Percentiles rank a stretch among this genome's conserved stretches.
Conservation (phyloP, 148 eudicot species). For the Gaultheria prostrata region DNA sequence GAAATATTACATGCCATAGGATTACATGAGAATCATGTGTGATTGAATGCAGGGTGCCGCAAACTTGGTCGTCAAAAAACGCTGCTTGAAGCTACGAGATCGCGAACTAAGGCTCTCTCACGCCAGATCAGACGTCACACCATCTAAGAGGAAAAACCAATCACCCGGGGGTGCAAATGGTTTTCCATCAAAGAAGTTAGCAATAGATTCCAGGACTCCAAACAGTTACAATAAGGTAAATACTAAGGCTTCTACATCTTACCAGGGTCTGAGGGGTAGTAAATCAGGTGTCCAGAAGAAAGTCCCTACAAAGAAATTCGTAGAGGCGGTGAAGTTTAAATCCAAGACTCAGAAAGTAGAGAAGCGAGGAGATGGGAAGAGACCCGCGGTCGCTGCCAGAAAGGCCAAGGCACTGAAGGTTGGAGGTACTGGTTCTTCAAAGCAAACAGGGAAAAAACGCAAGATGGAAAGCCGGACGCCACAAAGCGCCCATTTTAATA, state of each 20-base stretch:
- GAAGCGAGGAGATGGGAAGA: conserved; percentile 42
- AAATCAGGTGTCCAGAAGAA: conserved; percentile 73
- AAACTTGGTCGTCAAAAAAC: conserved; percentile 55
- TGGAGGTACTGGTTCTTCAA: conserved; percentile 26
- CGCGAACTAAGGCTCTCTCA: conserved; percentile 72
- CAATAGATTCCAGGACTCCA: conserved; percentile 18
- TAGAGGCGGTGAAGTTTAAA: conserved; percentile 26
- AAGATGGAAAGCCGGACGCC: conserved; percentile 71
- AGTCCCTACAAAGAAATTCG: conserved; percentile 26
- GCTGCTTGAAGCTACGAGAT: conserved; percentile 70
- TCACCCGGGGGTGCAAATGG: conserved; percentile 29
- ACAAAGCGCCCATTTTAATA: conserved; percentile 38
- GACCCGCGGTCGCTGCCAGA: conserved; percentile 88
- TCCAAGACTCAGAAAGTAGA: conserved; percentile 28
- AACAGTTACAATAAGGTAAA: conserved; percentile 25
- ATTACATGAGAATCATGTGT: background rate
- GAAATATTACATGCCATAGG: background rate
- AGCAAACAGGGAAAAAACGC: conserved; percentile 54
- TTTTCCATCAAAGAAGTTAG: conserved; percentile 41
- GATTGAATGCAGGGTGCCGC: conserved; percentile 64
- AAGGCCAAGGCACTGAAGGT: conserved; percentile 51
- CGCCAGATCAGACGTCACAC: conserved; percentile 57
- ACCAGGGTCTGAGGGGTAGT: conserved; percentile 82
- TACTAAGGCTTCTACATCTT: conserved; percentile 41
- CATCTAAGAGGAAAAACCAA: conserved; percentile 52